Conservation (phyloP, 2,329 filamentous ascomycete species). For the Microsporum audouinii region DNA sequence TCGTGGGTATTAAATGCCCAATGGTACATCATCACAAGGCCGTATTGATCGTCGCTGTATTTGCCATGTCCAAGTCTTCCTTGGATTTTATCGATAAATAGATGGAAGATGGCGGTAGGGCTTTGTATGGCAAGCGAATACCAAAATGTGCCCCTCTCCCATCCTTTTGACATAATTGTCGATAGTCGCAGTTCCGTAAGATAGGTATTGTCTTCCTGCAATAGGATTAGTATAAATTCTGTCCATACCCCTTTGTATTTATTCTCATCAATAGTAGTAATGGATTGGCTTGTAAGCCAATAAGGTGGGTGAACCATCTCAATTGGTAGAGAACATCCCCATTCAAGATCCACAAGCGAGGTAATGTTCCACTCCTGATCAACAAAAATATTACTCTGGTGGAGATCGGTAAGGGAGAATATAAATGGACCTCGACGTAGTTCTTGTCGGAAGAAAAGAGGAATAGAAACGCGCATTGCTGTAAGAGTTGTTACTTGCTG, state of each 20-base stretch:
- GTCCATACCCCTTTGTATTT: slow-evolving; percentile 10
- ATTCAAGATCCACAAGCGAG: slow-evolving; percentile 28
- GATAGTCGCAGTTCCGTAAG: slow-evolving; percentile 3
- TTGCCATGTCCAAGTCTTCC: slow-evolving; percentile 1
- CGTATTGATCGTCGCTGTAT: slow-evolving; percentile 12
- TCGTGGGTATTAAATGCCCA: slow-evolving; percentile 8
- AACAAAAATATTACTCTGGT: slow-evolving; percentile 24
- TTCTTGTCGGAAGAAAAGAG: slow-evolving; percentile 9
- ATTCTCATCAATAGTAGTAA: slow-evolving; percentile 13
- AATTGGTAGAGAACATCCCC: slow-evolving; percentile 17
- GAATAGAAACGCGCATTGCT: slow-evolving; percentile 26
- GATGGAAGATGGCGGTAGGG: slow-evolving; percentile 1
- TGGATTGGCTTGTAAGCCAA: slow-evolving; percentile 21
- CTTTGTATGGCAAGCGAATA: slow-evolving; percentile 7
- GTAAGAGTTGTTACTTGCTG: slow-evolving; percentile 16
- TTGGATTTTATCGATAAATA: slow-evolving; percentile 9
- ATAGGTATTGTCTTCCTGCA: slow-evolving; percentile 12
- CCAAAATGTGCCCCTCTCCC: slow-evolving; percentile 8
- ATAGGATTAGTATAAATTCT: slow-evolving; percentile 17
- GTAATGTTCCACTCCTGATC: slow-evolving; percentile 27
- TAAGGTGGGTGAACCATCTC: slow-evolving; percentile 24
- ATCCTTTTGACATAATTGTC: slow-evolving; percentile 9
- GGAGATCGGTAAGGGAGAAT: slow-evolving; percentile 24
- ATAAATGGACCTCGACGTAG: slow-evolving; percentile 22
- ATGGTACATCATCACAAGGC: slow-evolving; percentile 12